Evolutionary conservation across 1,139 yeast species (phyloP), one percentile per base, ranked within the genome.

Genomic region (Debaryomyces nepalensis): DNA sequence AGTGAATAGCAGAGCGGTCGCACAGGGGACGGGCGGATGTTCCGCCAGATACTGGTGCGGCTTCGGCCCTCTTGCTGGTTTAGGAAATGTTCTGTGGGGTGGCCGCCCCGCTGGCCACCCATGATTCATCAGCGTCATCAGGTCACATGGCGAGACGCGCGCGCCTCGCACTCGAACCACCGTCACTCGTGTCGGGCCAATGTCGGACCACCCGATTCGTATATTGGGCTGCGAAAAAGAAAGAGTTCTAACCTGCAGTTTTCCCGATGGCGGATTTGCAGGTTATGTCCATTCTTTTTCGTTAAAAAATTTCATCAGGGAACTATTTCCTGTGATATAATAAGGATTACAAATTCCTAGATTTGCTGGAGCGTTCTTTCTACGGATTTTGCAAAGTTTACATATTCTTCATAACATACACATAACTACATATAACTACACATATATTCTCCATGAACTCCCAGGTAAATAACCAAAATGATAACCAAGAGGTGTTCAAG

Each of bases 401-500:
- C 21, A 26, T 14, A 16, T 22, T 11, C 24, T 12, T 23, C 12
- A 26, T 11, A 10, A 27, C 11, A 29, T 14, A 23, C 23, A 4
- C 16, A 11, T 22, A n/a, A 16, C 16, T n/a, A 22, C 34, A 31
- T 19, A 16, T 12, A 33, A 6, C 32, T n/a, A 33, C 32, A 26
- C 15, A 9, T 15, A 10, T 29, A 11, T n/a, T 22, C 16, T 53
- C 45, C 55, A 50, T 50, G 54, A 46, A 50, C 33, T 50, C 54
- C 10, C 54, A 49, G 26, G 33, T 50, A 31, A 57, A 59, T 42
- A 58, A 58, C 41, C 49, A 50, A 18, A 57, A 53, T 41, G 63
- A 59, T 19, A 57, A 58, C 42, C 57, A 58, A 37, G 63, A 59
- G 48, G 57, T 59, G 39, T 57, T 59, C 40, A 61, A 56, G 50